These are phyloP conservation scores for Colletotrichum godetiae DNA, from an alignment of 2,329 filamentous ascomycete genomes.

Conservation along the genomic window DNA sequence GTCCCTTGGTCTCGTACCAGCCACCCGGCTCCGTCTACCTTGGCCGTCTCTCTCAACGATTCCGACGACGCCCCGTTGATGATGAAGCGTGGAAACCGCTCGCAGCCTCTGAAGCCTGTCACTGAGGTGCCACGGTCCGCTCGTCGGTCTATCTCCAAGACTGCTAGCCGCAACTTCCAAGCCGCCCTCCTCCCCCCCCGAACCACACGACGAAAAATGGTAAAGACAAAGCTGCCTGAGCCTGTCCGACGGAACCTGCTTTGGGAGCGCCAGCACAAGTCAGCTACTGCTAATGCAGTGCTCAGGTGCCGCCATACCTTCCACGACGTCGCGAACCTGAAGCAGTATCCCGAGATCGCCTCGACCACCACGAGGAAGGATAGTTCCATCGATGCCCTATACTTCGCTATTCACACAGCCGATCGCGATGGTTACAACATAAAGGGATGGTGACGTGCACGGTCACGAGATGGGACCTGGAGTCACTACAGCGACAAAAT, in stretches of 20 bases:
- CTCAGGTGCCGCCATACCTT: not conserved
- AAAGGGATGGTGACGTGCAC: too few relatives aligned
- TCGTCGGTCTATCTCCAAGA: not conserved
- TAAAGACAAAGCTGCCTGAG: not conserved
- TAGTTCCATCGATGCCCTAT: not conserved
- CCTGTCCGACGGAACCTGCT: not conserved
- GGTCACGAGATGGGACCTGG: too few relatives aligned
- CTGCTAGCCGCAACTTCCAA: not conserved
- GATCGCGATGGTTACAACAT: too few relatives aligned
- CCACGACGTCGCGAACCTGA: not conserved
- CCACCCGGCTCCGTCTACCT: not conserved
- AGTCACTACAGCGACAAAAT: too few relatives aligned
- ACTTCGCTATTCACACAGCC: too few relatives aligned
- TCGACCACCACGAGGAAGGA: not conserved
- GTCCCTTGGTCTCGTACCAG: not conserved
- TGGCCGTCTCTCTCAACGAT: not conserved
- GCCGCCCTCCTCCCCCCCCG: not conserved
- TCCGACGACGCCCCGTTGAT: not conserved
- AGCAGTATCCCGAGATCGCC: not conserved
- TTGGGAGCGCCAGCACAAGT: not conserved
- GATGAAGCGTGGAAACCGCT: not conserved
- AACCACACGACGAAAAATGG: not conserved
- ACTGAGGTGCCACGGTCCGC: not conserved
- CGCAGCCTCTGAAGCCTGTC: not conserved
- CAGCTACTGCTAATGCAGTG: not conserved